Evolutionary conservation across 2,329 filamentous ascomycete species (phyloP).

Genomic region (Thielaviopsis euricoi): DNA sequence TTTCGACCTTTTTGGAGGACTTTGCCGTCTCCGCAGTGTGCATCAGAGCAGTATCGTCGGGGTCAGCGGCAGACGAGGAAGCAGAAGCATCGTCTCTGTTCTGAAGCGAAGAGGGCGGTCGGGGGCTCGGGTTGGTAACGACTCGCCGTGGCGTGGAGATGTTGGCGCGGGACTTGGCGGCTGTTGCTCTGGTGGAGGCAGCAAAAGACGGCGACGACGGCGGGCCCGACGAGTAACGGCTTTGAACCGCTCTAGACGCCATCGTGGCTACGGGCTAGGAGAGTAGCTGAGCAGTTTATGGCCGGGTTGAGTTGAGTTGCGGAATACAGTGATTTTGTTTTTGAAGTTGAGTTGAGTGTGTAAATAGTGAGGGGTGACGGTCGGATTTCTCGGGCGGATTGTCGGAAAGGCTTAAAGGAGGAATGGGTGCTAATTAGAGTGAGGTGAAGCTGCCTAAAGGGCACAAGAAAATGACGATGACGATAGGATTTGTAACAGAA

Average conservation of each 20-base stretch:
- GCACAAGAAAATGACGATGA: background rate
- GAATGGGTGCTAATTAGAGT: background rate
- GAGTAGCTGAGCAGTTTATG: background rate
- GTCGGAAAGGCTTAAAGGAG: background rate
- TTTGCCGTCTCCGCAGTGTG: background rate
- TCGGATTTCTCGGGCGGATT: background rate
- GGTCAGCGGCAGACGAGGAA: conserved; percentile 1
- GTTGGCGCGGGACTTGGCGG: conserved; percentile 3
- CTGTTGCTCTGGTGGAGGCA: conserved; percentile 7
- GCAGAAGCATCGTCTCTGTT: conserved; percentile 4
- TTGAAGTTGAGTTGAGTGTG: background rate
- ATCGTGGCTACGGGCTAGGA: background rate
- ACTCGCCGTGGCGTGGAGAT: conserved; percentile 8
- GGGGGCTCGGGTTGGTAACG: conserved; percentile 9
- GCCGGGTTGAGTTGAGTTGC: background rate
- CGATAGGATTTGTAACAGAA: background rate
- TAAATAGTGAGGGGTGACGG: background rate
- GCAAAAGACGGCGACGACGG: conserved; percentile 10
- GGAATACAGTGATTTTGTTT: background rate
- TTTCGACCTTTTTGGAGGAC: conserved; percentile 33
- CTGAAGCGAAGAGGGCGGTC: conserved; percentile 1
- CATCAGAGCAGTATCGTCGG: background rate
- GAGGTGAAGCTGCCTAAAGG: too few relatives aligned
- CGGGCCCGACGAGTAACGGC: conserved; percentile 5
- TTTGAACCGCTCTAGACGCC: conserved; percentile 8